A percentile compares a stretch with the other conserved stretches of the same genome.
phyloP scores from a whole-genome alignment of 2,329 filamentous ascomycete species.

The Nemania sp. region DNA sequence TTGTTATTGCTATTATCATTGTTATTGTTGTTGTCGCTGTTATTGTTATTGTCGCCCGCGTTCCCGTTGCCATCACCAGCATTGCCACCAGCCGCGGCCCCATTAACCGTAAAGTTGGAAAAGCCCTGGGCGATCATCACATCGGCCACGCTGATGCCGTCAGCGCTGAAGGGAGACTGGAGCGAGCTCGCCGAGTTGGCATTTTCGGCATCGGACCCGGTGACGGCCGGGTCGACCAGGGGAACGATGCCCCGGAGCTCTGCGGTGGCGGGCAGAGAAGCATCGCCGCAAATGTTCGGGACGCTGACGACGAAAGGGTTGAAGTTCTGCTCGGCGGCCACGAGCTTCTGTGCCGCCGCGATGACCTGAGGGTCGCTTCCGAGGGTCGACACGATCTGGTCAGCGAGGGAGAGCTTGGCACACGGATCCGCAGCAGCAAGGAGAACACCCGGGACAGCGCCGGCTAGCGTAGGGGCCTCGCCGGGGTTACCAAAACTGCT shows the following conservation, averaged over 20 bases:
- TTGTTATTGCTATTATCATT: conserved; percentile 18
- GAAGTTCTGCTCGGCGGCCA: conserved; percentile 74
- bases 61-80: conserved; percentile 27
- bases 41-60: background rate
- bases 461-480: conserved; percentile 66
- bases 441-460: conserved; percentile 63
- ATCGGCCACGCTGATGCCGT: conserved; percentile 68
- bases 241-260: conserved; percentile 69
- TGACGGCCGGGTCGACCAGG: conserved; percentile 67
- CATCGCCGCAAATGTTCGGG: conserved; percentile 67
- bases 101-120: conserved; percentile 58
- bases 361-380: conserved; percentile 64
- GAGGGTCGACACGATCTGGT: conserved; percentile 65
- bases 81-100: conserved; percentile 35
- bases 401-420: conserved; percentile 67
- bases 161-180: conserved; percentile 58
- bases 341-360: conserved; percentile 64
- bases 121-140: conserved; percentile 66
- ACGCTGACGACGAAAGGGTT: conserved; percentile 66
- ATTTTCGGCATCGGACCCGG: conserved; percentile 61
- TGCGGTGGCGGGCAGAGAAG: conserved; percentile 62
- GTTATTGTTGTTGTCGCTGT: background rate
- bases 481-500: conserved; percentile 60
- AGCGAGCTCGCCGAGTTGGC: conserved; percentile 60
- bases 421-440: conserved; percentile 69